These are phyloP conservation scores for Agaricales sp. DNA, from an alignment of 1,284 basidiomycete genomes.

Conservation along the genomic window DNA sequence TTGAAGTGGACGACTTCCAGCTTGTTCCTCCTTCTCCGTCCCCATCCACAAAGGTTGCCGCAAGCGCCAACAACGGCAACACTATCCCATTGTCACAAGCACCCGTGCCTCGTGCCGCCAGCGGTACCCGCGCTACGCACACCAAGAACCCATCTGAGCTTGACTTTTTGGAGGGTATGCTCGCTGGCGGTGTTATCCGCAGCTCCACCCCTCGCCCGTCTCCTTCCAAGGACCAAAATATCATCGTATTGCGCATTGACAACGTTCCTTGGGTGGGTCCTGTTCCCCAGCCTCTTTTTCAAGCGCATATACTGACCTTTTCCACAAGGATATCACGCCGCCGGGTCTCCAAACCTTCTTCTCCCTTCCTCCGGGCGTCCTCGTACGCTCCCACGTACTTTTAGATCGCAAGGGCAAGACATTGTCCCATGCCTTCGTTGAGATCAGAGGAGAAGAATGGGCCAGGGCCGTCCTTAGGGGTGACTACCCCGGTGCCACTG, in stretches of 20 bases:
- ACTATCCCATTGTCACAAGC: too few species aligned
- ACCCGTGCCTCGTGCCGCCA: slow-evolving; percentile 5
- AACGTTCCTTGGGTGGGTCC: slow-evolving; percentile 73
- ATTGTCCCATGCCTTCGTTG: slow-evolving; percentile 69
- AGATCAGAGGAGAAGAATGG: slow-evolving; percentile 46
- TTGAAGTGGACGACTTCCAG: slow-evolving; percentile 57
- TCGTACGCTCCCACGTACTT: slow-evolving; percentile 61
- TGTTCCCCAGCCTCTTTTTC: slow-evolving; percentile 6
- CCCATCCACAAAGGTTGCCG: neutral
- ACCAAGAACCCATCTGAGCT: neutral
- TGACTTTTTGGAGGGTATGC: neutral
- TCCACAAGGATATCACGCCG: slow-evolving; percentile 65
- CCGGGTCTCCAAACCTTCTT: slow-evolving; percentile 57
- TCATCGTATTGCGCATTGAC: slow-evolving; percentile 62
- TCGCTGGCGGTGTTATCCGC: slow-evolving; percentile 4
- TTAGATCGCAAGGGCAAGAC: slow-evolving; percentile 74
- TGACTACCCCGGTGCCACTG: slow-evolving; percentile 18
- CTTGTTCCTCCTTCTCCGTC: slow-evolving; percentile 20
- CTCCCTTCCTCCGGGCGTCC: slow-evolving; percentile 35
- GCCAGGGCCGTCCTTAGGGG: slow-evolving; percentile 58
- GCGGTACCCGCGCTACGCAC: slow-evolving; percentile 1
- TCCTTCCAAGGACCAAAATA: slow-evolving; percentile 7
- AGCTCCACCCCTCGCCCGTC: slow-evolving; percentile 7
- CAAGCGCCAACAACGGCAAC: slow-evolving; percentile 8
- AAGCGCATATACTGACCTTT: slow-evolving; percentile 4